Base-by-base conservation (phyloP, 148 eudicot genomes). In the Rhododendron williamsianum region DNA sequence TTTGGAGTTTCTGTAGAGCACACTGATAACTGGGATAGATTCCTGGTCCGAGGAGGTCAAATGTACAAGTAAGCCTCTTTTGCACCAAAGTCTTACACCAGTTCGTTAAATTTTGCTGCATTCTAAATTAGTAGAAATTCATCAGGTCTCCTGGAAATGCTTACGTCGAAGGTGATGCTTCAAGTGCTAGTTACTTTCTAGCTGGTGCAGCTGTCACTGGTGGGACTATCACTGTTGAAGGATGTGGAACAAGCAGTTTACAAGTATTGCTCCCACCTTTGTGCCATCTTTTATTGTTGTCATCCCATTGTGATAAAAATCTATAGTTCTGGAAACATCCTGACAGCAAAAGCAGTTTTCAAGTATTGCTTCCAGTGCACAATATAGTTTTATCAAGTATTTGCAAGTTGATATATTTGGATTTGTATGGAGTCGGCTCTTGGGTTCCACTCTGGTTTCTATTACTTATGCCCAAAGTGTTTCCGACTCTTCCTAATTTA, bases 121-220 rank as follows among this genome's bases (percentile, higher is more conserved):
- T 6, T 78, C 30, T 84, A 80, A 84, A 27, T n/a, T 82, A 81
- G 65, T 36, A 30, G 49, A 30, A 73, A 52, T 80, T 63, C 21
- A 8, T 87, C 89, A 96, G 99, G 88, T 95, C 99, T 82, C 99
- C 99, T 83, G 99, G 99, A 86, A 95, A 93, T 60, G 96, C 98
- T 45, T 96, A 90, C 84, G 98, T 96, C 6, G 99, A 96, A 92
- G 99, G 99, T 58, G 99, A 96, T 92, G 99, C 99, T 85, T 96
- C 99, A 67, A 96, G 99, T 86, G 99, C 99, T 74, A 95, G 99
- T 89, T 96, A 96, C 92, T 96, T 96, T 89, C 86, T 96, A 82
- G 99, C 95, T 52, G 99, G 99, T 89, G 99, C 99, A n/a, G 99
- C 97, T 30, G 90, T 96, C 85, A 95, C 98, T 76, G 99, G 98